Conservation (phyloP, 2,329 filamentous ascomycete species). For the Talaromyces sp. region DNA sequence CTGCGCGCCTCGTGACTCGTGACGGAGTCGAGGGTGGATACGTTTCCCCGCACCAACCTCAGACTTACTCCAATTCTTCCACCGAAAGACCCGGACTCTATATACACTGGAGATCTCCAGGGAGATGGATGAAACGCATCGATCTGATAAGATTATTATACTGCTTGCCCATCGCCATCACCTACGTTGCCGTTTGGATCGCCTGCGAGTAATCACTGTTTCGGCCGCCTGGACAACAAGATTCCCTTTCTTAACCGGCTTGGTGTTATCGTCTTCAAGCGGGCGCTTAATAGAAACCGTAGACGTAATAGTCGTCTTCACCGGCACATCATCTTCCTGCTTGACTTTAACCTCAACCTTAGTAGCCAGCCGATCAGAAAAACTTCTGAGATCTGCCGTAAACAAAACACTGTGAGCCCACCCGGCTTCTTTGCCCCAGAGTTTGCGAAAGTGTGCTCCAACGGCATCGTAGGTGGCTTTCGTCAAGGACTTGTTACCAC, state of each 20-base stretch:
- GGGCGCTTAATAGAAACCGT: conserved; percentile 26
- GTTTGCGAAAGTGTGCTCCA: conserved; percentile 78
- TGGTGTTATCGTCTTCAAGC: conserved; percentile 22
- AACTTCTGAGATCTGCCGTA: conserved; percentile 83
- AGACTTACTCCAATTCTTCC: neutral
- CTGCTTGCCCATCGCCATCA: neutral
- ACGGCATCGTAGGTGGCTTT: conserved; percentile 87
- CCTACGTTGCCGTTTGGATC: conserved; percentile 17
- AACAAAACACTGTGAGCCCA: conserved; percentile 98
- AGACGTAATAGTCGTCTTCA: conserved; percentile 29
- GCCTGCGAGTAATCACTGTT: conserved; percentile 7
- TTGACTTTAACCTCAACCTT: conserved; percentile 35
- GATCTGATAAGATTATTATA: neutral
- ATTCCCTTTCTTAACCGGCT: conserved; percentile 18
- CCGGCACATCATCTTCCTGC: conserved; percentile 29
- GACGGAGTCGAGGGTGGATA: neutral
- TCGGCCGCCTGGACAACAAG: conserved; percentile 15
- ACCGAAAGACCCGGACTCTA: neutral
- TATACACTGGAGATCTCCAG: neutral
- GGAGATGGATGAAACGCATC: neutral
- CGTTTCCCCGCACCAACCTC: neutral
- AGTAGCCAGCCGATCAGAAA: conserved; percentile 62
- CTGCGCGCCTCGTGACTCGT: neutral
- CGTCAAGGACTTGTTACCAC: conserved; percentile 78
- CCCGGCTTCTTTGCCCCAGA: conserved; percentile 92